These are phyloP conservation scores for Phoenix roebelenii DNA, from an alignment of 176 grass and related monocot species.

Conservation along the genomic window DNA sequence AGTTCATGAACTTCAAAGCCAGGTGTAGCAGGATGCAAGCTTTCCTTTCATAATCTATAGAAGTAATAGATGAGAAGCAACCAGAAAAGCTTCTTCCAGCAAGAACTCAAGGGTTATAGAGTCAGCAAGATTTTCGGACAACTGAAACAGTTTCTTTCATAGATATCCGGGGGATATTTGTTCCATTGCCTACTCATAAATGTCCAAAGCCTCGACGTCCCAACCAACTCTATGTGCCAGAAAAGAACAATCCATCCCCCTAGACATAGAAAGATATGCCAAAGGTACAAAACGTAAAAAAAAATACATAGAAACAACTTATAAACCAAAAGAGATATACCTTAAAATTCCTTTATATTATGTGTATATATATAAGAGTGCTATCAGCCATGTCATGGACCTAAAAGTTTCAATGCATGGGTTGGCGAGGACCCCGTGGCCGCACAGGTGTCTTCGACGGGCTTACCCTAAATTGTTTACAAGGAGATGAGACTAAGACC, in stretches of 20 bases:
- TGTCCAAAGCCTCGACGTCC: constrained; percentile 13
- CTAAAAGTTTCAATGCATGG: constrained; percentile 59
- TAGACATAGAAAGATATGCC: constrained; percentile 21
- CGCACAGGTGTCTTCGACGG: constrained; percentile 98
- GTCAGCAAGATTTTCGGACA: constrained; percentile 5
- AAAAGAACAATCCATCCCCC: constrained; percentile 25
- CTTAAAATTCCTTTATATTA: constrained; percentile 48
- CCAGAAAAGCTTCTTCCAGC: too few relatives aligned
- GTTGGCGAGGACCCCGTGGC: constrained; percentile 61
- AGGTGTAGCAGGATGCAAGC: too few relatives aligned
- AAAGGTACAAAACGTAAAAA: constrained; percentile 16
- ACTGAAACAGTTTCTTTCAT: constrained; percentile 32
- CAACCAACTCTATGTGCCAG: constrained; percentile 52
- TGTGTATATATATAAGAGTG: constrained; percentile 68
- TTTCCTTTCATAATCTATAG: too few relatives aligned
- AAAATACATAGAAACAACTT: constrained; percentile 24
- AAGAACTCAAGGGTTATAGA: too few relatives aligned
- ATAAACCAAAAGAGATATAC: constrained; percentile 44
- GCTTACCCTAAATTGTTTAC: constrained; percentile 66
- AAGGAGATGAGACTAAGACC: too few relatives aligned
- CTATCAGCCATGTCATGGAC: constrained; percentile 64
- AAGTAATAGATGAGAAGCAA: too few relatives aligned
- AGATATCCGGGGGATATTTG: constrained; percentile 32
- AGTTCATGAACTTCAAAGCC: too few relatives aligned
- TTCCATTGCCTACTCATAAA: too few relatives aligned